Conservation (phyloP, 441 rosid species). For the Adansonia grandidieri region DNA sequence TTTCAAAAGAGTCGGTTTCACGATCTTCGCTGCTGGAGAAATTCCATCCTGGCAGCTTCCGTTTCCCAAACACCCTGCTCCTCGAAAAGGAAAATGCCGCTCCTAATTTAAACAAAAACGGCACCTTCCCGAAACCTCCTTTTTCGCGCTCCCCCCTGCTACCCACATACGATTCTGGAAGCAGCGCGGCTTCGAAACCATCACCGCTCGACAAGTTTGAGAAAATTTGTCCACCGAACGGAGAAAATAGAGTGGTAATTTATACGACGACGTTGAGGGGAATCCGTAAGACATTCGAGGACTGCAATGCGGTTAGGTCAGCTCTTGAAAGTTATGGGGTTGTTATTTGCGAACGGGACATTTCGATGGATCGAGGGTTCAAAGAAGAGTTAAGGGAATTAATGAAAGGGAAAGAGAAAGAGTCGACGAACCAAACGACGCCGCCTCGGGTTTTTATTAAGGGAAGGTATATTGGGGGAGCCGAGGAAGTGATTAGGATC, state of each 20-base stretch:
- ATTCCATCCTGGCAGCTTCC: conserved; percentile 14
- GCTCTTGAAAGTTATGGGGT: conserved; percentile 59
- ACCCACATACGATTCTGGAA: background rate
- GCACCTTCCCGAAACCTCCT: too few species aligned
- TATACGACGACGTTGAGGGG: conserved; percentile 84
- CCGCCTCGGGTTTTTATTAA: conserved; percentile 74
- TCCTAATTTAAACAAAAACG: too few species aligned
- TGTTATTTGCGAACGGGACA: conserved; percentile 71
- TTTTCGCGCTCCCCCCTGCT: too few species aligned
- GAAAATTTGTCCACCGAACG: conserved; percentile 68
- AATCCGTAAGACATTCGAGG: conserved; percentile 74
- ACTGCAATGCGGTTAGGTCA: conserved; percentile 69
- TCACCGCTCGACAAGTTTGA: conserved; percentile 44
- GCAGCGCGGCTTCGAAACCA: conserved; percentile 24
- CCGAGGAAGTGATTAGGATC: conserved; percentile 63
- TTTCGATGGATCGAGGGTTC: conserved; percentile 82
- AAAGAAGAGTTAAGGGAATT: conserved; percentile 65
- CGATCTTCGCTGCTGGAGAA: conserved; percentile 20
- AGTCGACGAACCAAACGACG: conserved; percentile 27
- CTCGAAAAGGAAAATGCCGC: conserved; percentile 12
- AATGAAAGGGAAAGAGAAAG: conserved; percentile 50
- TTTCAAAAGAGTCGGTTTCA: background rate
- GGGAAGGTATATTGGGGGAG: conserved; percentile 78
- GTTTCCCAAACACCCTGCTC: background rate
- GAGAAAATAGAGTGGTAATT: conserved; percentile 68